Conservation (phyloP, 352 stramenopile species). For the Aphanomyces stellatus region DNA sequence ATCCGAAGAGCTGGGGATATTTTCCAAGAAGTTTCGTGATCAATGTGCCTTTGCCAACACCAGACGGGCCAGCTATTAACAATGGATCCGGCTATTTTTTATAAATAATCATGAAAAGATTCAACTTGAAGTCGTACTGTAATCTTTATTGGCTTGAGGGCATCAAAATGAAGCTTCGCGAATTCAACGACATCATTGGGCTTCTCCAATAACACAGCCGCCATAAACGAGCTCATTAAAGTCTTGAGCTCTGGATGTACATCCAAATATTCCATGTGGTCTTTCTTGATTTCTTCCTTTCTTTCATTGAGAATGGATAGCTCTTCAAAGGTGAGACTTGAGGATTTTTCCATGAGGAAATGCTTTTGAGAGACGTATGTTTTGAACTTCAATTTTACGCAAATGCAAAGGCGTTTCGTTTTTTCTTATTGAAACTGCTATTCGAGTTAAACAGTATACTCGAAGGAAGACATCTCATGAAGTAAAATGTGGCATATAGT, state of each 20-base stretch:
- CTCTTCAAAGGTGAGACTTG: slow-evolving; percentile 75
- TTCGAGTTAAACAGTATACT: no score
- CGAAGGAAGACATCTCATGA: no score
- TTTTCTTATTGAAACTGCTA: no score
- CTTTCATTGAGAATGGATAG: slow-evolving; percentile 76
- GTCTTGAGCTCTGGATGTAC: slow-evolving; percentile 85
- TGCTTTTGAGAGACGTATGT: no score
- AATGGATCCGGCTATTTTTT: slow-evolving; percentile 64
- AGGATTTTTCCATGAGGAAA: no score
- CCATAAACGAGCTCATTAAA: slow-evolving; percentile 83
- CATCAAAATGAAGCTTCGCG: slow-evolving; percentile 67
- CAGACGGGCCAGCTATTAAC: slow-evolving; percentile 86
- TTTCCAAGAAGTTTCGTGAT: slow-evolving; percentile 88
- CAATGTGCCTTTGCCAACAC: slow-evolving; percentile 94
- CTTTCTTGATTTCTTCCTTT: slow-evolving; percentile 80
- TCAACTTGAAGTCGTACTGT: slow-evolving; percentile 27
- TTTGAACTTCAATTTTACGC: no score
- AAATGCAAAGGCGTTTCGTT: no score
- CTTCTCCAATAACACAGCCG: slow-evolving; percentile 79
- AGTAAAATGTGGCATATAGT: no score
- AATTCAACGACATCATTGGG: slow-evolving; percentile 73
- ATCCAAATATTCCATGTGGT: slow-evolving; percentile 74
- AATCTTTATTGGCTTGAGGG: slow-evolving; percentile 46
- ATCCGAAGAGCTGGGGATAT: slow-evolving; percentile 87
- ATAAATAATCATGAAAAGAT: slow-evolving; percentile 2